These are phyloP conservation scores for Fistulina hepatica DNA, from an alignment of 1,284 basidiomycete species.

Conservation along the genomic window DNA sequence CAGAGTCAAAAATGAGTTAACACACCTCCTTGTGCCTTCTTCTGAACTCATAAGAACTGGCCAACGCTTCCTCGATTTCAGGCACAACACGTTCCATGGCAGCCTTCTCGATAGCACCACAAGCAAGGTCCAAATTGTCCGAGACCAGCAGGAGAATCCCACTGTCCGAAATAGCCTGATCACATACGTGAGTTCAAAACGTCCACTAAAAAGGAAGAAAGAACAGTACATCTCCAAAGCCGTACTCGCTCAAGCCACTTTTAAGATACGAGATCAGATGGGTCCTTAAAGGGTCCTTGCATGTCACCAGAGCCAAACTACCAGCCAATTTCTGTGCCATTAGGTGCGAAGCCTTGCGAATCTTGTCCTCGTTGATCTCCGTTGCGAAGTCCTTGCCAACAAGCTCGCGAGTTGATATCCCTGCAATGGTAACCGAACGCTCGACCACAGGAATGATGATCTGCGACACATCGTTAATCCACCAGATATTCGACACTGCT, in stretches of 20 bases:
- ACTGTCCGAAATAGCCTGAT: slow-evolving; percentile 54
- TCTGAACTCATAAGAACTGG: slow-evolving; percentile 72
- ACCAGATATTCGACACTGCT: slow-evolving; percentile 5
- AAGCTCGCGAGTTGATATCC: slow-evolving; percentile 93
- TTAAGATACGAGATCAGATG: slow-evolving; percentile 90
- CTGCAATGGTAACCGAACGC: slow-evolving; percentile 97
- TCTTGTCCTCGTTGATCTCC: slow-evolving; percentile 84
- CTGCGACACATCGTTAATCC: slow-evolving; percentile 24
- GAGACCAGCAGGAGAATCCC: slow-evolving; percentile 75
- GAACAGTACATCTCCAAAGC: slow-evolving; percentile 69
- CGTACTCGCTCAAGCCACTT: slow-evolving; percentile 70
- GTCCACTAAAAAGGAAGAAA: slow-evolving; percentile 1
- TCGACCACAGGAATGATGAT: slow-evolving; percentile 98
- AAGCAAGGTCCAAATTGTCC: slow-evolving; percentile 93
- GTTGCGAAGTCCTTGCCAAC: slow-evolving; percentile 96
- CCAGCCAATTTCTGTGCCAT: slow-evolving; percentile 98
- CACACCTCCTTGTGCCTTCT: slow-evolving; percentile 80
- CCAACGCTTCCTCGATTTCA: slow-evolving; percentile 92
- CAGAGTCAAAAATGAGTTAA: slow-evolving; percentile 7
- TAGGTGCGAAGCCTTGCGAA: slow-evolving; percentile 86
- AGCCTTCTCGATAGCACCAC: slow-evolving; percentile 91
- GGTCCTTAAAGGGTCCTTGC: slow-evolving; percentile 93
- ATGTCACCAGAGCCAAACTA: slow-evolving; percentile 93
- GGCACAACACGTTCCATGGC: slow-evolving; percentile 94
- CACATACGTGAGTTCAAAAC: no score